Base-by-base conservation (phyloP, 2,329 filamentous ascomycete species). In the Arthrobotrys iridis region DNA sequence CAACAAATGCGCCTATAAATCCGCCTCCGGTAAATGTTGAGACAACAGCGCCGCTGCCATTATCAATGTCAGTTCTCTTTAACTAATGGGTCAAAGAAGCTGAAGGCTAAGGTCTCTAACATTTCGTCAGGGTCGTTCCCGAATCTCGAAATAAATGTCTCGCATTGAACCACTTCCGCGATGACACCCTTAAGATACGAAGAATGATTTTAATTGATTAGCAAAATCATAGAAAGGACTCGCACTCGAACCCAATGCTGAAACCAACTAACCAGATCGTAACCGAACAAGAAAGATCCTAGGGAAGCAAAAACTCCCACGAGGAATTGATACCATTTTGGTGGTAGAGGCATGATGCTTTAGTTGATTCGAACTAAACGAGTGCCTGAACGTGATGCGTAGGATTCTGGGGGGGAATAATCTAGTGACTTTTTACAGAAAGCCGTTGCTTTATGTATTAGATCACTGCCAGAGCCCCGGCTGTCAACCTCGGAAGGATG, bases 1-100 rank as follows among this genome's bases (percentile, higher is more conserved):
- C 91, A 35, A 88, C 82, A 30, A 84, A 83, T 24, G 90, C 88
- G 6, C 90, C 91, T 77, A 90, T 86, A 82, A 92, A 92, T 20
- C 91, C 91, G 46, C 91, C 88, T 1, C 86, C 90, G 0, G 91
- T 94, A 81, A 94, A 93, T 72, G 93, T 85, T 0, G 90, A 91
- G 0, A 93, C 91, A 0, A 93, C 89, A 2, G 90, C 87, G 62
- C 90, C 91, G 37, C 86, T 89, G 52, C 3, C 4, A 35, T 22
- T 7, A 52, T 3, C 1, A 7, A 40, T 15, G 13, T 55, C 37
- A 57, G 6, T 24, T 5, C 22, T 22, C 20, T 40, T 35, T 28
- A 24, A 10, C 24, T 24, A 1, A 37, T 55, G 28, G 18, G 15
- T 24, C 3, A 28, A 37, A 10, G 2, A 2, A 13, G 15, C 6